Conservation (phyloP, 306 rosid genomes). For the Sesbania bispinosa region DNA sequence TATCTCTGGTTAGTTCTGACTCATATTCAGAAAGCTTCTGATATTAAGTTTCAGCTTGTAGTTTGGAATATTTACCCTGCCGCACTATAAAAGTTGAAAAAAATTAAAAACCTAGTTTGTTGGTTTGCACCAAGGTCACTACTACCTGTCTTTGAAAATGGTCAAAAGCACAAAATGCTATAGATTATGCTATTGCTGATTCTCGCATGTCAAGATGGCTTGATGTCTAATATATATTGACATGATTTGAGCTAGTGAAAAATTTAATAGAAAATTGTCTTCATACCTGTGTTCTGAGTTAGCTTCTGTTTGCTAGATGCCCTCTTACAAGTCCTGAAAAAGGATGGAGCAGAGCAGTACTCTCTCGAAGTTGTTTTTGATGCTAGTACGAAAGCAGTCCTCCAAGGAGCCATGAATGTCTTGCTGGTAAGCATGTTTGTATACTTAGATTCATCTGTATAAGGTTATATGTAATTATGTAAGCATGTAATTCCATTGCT, state of each 20-base stretch:
- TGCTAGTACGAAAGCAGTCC: slow-evolving; percentile 69
- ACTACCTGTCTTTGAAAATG: not conserved
- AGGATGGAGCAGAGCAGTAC: slow-evolving; percentile 52
- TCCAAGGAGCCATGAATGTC: slow-evolving; percentile 75
- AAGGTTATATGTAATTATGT: slow-evolving; percentile 1
- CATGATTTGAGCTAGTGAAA: slow-evolving; percentile 7
- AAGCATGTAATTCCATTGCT: not conserved
- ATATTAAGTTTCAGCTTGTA: slow-evolving; percentile 17
- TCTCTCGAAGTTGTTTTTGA: slow-evolving; percentile 66
- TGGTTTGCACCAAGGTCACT: slow-evolving; percentile 8
- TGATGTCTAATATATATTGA: slow-evolving; percentile 5
- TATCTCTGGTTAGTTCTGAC: slow-evolving; percentile 54
- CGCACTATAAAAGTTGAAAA: not conserved
- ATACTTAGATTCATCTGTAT: slow-evolving; percentile 13
- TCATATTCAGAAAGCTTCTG: slow-evolving; percentile 20
- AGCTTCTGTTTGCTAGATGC: slow-evolving; percentile 54
- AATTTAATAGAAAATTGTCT: not conserved
- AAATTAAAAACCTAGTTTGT: not conserved
- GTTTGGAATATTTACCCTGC: slow-evolving; percentile 9
- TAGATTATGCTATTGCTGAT: slow-evolving; percentile 8
- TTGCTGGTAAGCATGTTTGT: slow-evolving; percentile 58
- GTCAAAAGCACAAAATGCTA: slow-evolving; percentile 9
- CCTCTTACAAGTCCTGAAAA: slow-evolving; percentile 63
- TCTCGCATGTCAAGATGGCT: not conserved
- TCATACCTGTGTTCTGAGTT: slow-evolving; percentile 16